Percentiles rank a stretch among this genome's conserved stretches.
Evolutionary conservation across 768 basidiomycete species (phyloP).

Genomic region (Leccinum uliginosum): DNA sequence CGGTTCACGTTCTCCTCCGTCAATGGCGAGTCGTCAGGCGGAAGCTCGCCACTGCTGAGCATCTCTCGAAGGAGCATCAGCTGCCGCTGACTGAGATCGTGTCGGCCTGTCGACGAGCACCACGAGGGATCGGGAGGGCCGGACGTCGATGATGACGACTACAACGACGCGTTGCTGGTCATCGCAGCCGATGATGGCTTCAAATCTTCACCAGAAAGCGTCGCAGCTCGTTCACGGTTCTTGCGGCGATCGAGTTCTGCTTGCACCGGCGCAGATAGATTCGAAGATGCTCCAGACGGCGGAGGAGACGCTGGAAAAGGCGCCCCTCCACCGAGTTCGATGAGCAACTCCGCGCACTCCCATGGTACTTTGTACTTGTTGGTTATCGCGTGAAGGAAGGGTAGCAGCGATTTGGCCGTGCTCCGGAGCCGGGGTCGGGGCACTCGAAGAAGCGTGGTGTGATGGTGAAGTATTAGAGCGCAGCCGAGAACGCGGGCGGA

Average conservation of each 20-base stretch:
- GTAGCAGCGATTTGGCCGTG: conserved; percentile 56
- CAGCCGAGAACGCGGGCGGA: conserved; percentile 43
- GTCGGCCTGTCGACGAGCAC: conserved; percentile 77
- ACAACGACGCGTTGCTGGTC: not conserved
- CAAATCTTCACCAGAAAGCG: conserved; percentile 60
- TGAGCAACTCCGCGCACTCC: conserved; percentile 86
- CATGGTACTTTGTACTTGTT: conserved; percentile 79
- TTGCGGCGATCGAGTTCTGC: conserved; percentile 32
- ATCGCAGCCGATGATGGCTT: conserved; percentile 30
- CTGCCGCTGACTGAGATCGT: conserved; percentile 82
- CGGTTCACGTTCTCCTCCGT: conserved; percentile 47
- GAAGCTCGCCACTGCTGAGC: conserved; percentile 48
- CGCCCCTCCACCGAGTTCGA: conserved; percentile 74
- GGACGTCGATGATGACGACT: conserved; percentile 25
- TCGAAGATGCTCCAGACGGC: conserved; percentile 25
- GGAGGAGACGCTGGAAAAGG: conserved; percentile 26
- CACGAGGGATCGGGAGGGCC: conserved; percentile 43
- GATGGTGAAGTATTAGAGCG: conserved; percentile 55
- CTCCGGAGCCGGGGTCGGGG: conserved; percentile 19
- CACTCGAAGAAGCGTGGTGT: conserved; percentile 6
- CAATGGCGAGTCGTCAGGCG: conserved; percentile 20
- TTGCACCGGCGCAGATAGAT: conserved; percentile 37
- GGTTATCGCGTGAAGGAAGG: conserved; percentile 63
- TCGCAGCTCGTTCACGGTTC: conserved; percentile 65
- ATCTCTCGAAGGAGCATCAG: conserved; percentile 75